These are phyloP conservation scores for Stemphylium vesicarium DNA, from an alignment of 2,329 filamentous ascomycete species.

Conservation along the genomic window DNA sequence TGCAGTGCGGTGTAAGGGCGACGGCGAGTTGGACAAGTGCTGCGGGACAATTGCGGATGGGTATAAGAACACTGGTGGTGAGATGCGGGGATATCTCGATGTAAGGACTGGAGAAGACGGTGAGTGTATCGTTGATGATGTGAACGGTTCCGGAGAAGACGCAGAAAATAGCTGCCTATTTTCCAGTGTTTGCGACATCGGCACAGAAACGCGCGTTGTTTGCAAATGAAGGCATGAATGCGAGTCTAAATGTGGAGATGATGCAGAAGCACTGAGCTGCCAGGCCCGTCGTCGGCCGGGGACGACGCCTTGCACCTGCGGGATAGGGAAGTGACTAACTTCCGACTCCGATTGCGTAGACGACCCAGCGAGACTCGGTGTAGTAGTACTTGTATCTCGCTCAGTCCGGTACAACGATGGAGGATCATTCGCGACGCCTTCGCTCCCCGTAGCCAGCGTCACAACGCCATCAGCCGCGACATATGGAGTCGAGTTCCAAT, in stretches of 20 bases:
- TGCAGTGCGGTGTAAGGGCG: too few relatives aligned
- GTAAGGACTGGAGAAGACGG: not conserved
- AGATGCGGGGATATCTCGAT: conserved; percentile 8
- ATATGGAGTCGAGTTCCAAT: too few relatives aligned
- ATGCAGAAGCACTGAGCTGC: not conserved
- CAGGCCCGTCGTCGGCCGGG: not conserved
- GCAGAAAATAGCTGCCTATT: too few relatives aligned
- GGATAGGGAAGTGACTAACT: not conserved
- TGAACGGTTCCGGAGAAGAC: not conserved
- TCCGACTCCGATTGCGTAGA: not conserved
- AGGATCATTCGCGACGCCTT: too few relatives aligned
- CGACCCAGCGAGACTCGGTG: not conserved
- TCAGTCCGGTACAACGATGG: too few relatives aligned
- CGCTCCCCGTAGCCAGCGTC: too few relatives aligned
- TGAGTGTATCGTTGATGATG: not conserved
- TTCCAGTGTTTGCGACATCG: too few relatives aligned
- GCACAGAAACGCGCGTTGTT: not conserved
- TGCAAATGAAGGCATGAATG: not conserved
- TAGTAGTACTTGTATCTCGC: not conserved
- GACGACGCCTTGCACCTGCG: conserved; percentile 6
- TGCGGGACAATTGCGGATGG: conserved; percentile 13
- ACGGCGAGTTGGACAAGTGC: too few relatives aligned
- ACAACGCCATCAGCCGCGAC: too few relatives aligned
- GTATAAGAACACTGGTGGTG: conserved; percentile 15
- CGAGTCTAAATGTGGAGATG: not conserved